Conservation (phyloP, 768 basidiomycete species). For the Leccinum subgranulosum region DNA sequence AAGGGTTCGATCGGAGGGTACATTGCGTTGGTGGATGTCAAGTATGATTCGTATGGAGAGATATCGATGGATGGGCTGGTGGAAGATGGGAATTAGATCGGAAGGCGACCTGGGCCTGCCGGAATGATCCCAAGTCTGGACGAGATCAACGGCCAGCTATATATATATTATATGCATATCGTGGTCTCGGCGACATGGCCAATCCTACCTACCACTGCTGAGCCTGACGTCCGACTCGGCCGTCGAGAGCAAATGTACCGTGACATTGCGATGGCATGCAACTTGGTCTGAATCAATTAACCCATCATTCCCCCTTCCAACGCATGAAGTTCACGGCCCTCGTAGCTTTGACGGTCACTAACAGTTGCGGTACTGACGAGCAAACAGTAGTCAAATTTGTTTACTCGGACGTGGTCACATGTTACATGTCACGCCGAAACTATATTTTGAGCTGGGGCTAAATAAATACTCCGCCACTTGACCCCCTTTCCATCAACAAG, state of each 20-base stretch:
- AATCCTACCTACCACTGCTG: background rate
- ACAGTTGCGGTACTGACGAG: no score
- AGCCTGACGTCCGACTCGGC: background rate
- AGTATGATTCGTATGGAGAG: background rate
- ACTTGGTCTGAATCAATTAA: no score
- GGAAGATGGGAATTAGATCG: slow-evolving; percentile 9
- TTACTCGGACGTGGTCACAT: background rate
- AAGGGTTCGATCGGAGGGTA: slow-evolving; percentile 70
- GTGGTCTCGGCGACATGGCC: background rate
- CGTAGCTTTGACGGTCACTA: no score
- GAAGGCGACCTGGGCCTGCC: background rate
- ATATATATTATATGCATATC: background rate
- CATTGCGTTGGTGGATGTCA: slow-evolving; percentile 36
- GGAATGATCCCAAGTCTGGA: slow-evolving; percentile 9
- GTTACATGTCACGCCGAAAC: background rate
- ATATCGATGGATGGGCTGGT: slow-evolving; percentile 18
- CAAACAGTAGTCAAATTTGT: no score
- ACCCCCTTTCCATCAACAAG: background rate
- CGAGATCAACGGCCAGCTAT: background rate
- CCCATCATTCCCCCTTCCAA: no score
- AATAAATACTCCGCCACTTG: background rate
- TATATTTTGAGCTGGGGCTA: background rate
- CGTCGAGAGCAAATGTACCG: background rate
- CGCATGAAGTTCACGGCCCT: no score
- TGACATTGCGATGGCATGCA: no score